A percentile compares a stretch with the other conserved stretches of the same genome.
Conservation (phyloP, 768 basidiomycete species). For the Tricholoma saponaceum region DNA sequence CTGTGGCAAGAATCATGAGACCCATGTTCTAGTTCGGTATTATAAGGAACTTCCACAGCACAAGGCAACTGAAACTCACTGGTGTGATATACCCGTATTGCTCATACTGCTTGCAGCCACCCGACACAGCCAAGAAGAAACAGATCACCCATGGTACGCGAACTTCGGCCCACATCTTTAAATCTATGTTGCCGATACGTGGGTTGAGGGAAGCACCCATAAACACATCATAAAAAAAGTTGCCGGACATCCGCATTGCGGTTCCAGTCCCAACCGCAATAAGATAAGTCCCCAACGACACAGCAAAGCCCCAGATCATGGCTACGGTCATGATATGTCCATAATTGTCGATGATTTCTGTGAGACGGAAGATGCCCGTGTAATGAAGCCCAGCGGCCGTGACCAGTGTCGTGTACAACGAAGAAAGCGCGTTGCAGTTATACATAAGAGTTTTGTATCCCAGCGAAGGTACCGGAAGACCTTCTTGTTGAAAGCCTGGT, state of each 20-base stretch:
- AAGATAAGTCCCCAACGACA: constrained; percentile 80
- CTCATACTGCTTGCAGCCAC: constrained; percentile 95
- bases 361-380: constrained; percentile 82
- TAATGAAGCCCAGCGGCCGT: constrained; percentile 75
- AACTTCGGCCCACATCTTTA: constrained; percentile 99
- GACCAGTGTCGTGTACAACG: constrained; percentile 77
- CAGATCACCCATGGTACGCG: constrained; percentile 96
- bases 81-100: constrained; percentile 87
- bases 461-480: constrained; percentile 93
- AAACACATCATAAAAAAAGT: constrained; percentile 91
- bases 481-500: constrained; percentile 91
- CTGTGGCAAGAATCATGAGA: constrained; percentile 94
- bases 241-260: constrained; percentile 92
- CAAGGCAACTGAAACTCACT: constrained; percentile 37
- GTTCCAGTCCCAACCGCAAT: constrained; percentile 72
- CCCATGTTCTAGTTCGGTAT: constrained; percentile 73
- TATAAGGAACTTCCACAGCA: neutral
- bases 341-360: constrained; percentile 94
- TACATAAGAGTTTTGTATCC: constrained; percentile 91
- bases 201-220: constrained; percentile 97
- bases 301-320: constrained; percentile 85
- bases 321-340: constrained; percentile 94
- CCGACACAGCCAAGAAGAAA: constrained; percentile 89
- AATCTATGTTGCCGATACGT: constrained; percentile 82
- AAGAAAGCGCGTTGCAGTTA: constrained; percentile 92